phyloP scores from a whole-genome alignment of 768 basidiomycete genomes.

The Rhizopogon rudus region DNA sequence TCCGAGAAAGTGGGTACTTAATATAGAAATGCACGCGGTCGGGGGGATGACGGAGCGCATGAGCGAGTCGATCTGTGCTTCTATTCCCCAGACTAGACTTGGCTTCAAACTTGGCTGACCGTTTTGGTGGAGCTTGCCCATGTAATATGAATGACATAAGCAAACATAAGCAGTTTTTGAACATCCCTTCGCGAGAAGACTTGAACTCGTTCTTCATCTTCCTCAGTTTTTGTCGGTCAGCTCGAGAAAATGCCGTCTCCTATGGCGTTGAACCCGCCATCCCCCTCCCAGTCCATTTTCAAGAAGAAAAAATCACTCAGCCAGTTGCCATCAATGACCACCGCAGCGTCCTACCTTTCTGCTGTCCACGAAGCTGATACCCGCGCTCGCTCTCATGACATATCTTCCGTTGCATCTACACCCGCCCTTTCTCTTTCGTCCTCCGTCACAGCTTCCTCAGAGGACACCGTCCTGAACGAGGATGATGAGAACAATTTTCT shows the following conservation, averaged over 20 bases:
- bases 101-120: too few relatives aligned
- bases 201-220: constrained; percentile 2
- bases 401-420: constrained; percentile 50
- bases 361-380: constrained; percentile 65
- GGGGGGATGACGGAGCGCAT: too few relatives aligned
- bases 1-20: too few relatives aligned
- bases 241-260: constrained; percentile 45
- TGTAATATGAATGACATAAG: too few relatives aligned
- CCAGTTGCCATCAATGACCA: constrained; percentile 35
- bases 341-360: constrained; percentile 56
- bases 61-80: too few relatives aligned
- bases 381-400: constrained; percentile 46
- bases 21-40: too few relatives aligned
- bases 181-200: not conserved
- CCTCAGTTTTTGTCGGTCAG: constrained; percentile 7
- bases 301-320: constrained; percentile 46
- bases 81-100: too few relatives aligned
- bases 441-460: constrained; percentile 62
- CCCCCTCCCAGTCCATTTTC: constrained; percentile 53
- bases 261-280: constrained; percentile 54
- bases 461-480: constrained; percentile 61
- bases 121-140: too few relatives aligned
- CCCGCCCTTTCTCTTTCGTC: constrained; percentile 74
- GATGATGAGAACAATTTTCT: constrained; percentile 54
- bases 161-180: not conserved